A percentile compares a stretch with the other conserved stretches of the same genome.
These are phyloP conservation scores for Eremomyces bilateralis DNA, from an alignment of 495 filamentous ascomycete species.

Conservation along the genomic window DNA sequence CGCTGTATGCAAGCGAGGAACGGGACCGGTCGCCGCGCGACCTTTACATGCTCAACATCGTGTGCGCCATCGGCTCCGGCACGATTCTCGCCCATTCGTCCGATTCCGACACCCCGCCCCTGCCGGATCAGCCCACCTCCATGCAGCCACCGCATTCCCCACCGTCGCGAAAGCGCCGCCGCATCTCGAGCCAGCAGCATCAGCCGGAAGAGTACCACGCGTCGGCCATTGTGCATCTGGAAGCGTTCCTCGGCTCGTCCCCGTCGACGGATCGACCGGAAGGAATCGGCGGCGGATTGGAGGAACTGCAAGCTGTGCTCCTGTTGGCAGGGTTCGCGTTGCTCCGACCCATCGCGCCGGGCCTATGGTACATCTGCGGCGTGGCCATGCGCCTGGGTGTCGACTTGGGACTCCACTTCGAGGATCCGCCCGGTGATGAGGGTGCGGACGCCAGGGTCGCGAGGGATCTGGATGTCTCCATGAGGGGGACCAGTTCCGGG, in stretches of 20 bases:
- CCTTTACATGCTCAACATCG: conserved; percentile 84
- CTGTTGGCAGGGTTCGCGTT: conserved; percentile 80
- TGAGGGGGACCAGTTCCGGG: neutral
- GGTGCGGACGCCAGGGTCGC: conserved; percentile 4
- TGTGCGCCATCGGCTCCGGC: conserved; percentile 89
- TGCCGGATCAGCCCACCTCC: conserved; percentile 6
- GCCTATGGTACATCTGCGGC: conserved; percentile 92
- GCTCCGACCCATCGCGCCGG: conserved; percentile 73
- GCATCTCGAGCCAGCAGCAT: conserved; percentile 39
- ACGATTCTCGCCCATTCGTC: conserved; percentile 58
- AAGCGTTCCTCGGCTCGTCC: conserved; percentile 58
- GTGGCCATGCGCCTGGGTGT: conserved; percentile 79
- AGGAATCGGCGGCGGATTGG: conserved; percentile 56
- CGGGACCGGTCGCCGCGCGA: conserved; percentile 57
- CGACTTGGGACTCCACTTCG: conserved; percentile 80
- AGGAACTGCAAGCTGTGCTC: conserved; percentile 82
- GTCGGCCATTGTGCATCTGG: conserved; percentile 74
- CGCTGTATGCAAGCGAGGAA: conserved; percentile 47
- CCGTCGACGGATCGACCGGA: conserved; percentile 29
- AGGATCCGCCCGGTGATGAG: conserved; percentile 40
- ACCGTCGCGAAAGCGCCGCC: conserved; percentile 27
- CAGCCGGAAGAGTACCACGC: conserved; percentile 94
- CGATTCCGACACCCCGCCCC: conserved; percentile 20
- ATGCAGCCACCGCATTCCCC: conserved; percentile 13
- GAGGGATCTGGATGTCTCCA: neutral